Percentiles rank a stretch among this genome's conserved stretches.
Conservation (phyloP, 163 green algal genomes). For the Botryococcus braunii region DNA sequence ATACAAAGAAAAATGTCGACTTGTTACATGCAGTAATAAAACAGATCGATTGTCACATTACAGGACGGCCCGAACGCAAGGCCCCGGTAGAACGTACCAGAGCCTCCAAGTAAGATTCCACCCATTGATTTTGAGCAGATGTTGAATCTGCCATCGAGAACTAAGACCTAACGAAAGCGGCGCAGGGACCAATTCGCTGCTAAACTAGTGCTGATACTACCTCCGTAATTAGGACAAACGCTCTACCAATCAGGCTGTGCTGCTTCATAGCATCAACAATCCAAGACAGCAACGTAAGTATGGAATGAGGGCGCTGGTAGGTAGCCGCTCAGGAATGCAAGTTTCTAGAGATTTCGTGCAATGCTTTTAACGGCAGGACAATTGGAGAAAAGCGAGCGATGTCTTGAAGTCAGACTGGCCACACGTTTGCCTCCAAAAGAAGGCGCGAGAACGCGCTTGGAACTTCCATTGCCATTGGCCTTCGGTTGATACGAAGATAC, state of each 20-base stretch:
- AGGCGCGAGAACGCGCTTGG: too few species aligned
- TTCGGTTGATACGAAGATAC: too few species aligned
- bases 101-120: constrained; percentile 60
- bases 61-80: neutral
- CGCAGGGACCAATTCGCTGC: neutral
- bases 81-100: constrained; percentile 31
- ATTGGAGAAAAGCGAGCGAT: too few species aligned
- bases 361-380: too few species aligned
- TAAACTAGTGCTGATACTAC: neutral
- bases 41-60: neutral
- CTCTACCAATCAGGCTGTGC: neutral
- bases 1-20: neutral
- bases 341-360: too few species aligned
- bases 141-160: neutral
- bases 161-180: neutral
- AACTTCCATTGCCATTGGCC: too few species aligned
- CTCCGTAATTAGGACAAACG: neutral
- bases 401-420: too few species aligned
- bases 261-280: neutral
- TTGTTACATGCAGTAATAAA: neutral
- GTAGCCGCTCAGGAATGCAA: too few species aligned
- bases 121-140: constrained; percentile 45
- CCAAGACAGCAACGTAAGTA: neutral
- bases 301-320: neutral
- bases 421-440: too few species aligned